These are phyloP conservation scores for Abelmoschus esculentus DNA, from an alignment of 345 rosid genomes.

Conservation along the genomic window DNA sequence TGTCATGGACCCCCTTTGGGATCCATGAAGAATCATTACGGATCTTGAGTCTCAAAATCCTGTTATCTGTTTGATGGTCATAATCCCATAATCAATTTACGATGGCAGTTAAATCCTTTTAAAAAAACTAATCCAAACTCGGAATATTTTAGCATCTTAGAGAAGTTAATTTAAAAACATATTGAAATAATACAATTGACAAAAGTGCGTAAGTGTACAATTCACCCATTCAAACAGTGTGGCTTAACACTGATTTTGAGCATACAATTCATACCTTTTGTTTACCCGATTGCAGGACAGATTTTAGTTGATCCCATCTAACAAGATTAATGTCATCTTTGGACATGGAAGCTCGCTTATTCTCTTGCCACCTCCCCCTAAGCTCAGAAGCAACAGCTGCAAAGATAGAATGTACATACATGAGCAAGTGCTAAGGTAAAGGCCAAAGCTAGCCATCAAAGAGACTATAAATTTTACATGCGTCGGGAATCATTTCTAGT, in stretches of 20 bases:
- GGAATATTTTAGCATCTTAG: not conserved
- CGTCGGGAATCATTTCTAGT: slow-evolving; percentile 82
- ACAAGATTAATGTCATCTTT: slow-evolving; percentile 58
- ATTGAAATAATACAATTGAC: slow-evolving; percentile 22
- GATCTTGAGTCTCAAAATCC: not conserved
- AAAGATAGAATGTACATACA: slow-evolving; percentile 1
- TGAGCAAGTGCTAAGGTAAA: slow-evolving; percentile 15
- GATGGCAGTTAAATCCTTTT: not conserved
- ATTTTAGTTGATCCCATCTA: slow-evolving; percentile 83
- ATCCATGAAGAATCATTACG: not conserved
- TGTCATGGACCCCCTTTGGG: not conserved
- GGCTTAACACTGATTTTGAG: not conserved
- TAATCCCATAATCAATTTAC: not conserved
- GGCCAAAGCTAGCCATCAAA: not conserved
- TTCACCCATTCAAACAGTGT: not conserved
- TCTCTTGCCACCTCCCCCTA: slow-evolving; percentile 74
- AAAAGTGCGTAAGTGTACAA: not conserved
- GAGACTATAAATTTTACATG: slow-evolving; percentile 15
- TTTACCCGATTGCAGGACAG: slow-evolving; percentile 56
- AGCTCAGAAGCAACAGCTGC: slow-evolving; percentile 76
- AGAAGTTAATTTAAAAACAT: slow-evolving; percentile 22
- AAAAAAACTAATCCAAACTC: not conserved
- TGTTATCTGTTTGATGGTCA: not conserved
- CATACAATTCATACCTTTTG: slow-evolving; percentile 44
- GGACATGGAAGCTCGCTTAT: slow-evolving; percentile 41